Evolutionary conservation across 345 rosid genomes (phyloP), one percentile per base, ranked within the genome.

Genomic region (Noccaea bulbosa): DNA sequence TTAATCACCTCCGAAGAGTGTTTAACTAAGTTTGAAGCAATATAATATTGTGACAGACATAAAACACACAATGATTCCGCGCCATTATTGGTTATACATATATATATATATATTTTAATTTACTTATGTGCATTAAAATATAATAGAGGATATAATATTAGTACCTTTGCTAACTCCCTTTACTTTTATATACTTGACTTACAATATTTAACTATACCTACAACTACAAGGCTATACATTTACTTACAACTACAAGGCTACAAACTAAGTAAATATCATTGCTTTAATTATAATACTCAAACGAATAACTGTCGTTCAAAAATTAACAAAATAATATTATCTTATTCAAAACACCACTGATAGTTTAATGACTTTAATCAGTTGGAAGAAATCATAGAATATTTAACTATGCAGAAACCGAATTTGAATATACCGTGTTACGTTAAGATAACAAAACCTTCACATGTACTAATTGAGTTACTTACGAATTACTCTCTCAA

Each of bases 11-110:
- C 43, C 48, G 43, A 63, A 76, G 66, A 68, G 73, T 68, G 69
- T 61, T 68, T 68, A 68, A 68, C 50, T 61, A 52, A 38, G 78
- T 62, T 62, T 62, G 45, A 75, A 68, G 32, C 43, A 61, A 54
- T 68, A 68, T 73, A 46, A 69, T 75, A 75, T 54, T 62, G 15
- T 37, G 65, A 43, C 79, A 75, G 73, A 32, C 69, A 53, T 68
- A 62, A 75, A 75, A 63, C 74, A 70, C 67, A 49, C 48, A 56
- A 64, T 70, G 56, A 69, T 76, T 76, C 62, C 22, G 11, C 60
- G 59, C 11, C 74, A 75, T 62, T 75, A 75, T 75, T 75, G 70
- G 53, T 30, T 61, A 68, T 44, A 16, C 27, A n/a, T 50, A 62
- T 67, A 74, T 60, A n/a, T n/a, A n/a, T n/a, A n/a, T n/a, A n/a